phyloP scores from a whole-genome alignment of 1,284 basidiomycete species.

The Prillingera fragicola region DNA sequence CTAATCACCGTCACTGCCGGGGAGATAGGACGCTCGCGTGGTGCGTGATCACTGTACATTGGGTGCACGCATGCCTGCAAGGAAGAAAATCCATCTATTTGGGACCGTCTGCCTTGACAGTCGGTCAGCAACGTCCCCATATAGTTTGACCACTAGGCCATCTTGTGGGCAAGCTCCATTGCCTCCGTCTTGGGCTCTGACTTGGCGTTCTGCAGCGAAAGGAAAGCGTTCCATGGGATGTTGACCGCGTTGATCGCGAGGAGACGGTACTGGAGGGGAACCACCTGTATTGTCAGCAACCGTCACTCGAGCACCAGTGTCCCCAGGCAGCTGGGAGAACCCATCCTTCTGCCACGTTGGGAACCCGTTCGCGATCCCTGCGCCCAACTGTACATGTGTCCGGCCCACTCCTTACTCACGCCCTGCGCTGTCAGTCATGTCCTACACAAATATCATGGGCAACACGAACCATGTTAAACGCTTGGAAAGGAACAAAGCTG shows the following conservation, averaged over 20 bases:
- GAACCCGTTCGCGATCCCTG: too few relatives aligned
- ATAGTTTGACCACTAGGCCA: constrained; percentile 2
- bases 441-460: too few relatives aligned
- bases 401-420: constrained; percentile 25
- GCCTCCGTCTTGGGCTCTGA: too few relatives aligned
- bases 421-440: constrained; percentile 13
- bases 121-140: neutral
- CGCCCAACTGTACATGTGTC: too few relatives aligned
- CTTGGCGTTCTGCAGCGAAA: constrained; percentile 45
- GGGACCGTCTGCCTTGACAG: neutral
- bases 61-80: neutral
- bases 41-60: too few relatives aligned
- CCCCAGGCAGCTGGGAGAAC: too few relatives aligned
- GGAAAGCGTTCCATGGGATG: constrained; percentile 50
- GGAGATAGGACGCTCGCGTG: too few relatives aligned
- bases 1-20: too few relatives aligned
- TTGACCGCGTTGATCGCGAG: constrained; percentile 49
- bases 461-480: constrained; percentile 45
- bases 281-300: too few relatives aligned
- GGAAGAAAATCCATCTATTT: neutral
- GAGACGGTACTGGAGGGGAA: constrained; percentile 49
- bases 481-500: constrained; percentile 48
- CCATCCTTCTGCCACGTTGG: too few relatives aligned
- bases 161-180: constrained; percentile 21
- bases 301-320: too few relatives aligned